These are phyloP conservation scores for Xylaria sp. DNA, from an alignment of 2,329 filamentous ascomycete genomes.

Conservation along the genomic window DNA sequence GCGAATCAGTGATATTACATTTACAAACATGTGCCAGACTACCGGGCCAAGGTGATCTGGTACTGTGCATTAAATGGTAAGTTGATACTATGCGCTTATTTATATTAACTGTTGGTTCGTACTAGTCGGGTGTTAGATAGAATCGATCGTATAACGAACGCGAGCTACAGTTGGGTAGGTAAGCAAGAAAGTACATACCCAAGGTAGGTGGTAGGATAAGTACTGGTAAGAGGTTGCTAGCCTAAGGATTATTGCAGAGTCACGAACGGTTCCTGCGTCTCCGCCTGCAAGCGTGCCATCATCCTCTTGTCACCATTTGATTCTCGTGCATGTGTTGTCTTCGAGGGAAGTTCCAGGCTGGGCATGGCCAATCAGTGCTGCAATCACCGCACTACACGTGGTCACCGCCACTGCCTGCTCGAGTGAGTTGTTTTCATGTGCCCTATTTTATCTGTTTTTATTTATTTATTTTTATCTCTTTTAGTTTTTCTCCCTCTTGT, in stretches of 20 bases:
- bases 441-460: not conserved
- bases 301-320: not conserved
- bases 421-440: constrained; percentile 31
- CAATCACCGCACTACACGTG: constrained; percentile 42
- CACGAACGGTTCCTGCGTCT: constrained; percentile 40
- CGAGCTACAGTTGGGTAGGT: no score
- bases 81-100: not conserved
- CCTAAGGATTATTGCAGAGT: constrained; percentile 4
- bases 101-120: not conserved
- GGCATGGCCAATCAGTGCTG: constrained; percentile 34
- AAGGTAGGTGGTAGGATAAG: not conserved
- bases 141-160: not conserved
- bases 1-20: no score
- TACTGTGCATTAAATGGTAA: not conserved
- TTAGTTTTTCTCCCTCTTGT: not conserved
- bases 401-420: constrained; percentile 27
- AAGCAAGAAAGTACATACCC: not conserved
- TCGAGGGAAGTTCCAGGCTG: constrained; percentile 8
- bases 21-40: not conserved
- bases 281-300: constrained; percentile 20
- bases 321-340: constrained; percentile 24
- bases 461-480: not conserved
- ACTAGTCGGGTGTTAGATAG: not conserved
- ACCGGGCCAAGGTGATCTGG: not conserved
- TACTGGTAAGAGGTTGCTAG: not conserved